A percentile compares a stretch with the other conserved stretches of the same genome.
Evolutionary conservation across 1,284 basidiomycete genomes (phyloP).

Genomic region (Puccinia triticina): DNA sequence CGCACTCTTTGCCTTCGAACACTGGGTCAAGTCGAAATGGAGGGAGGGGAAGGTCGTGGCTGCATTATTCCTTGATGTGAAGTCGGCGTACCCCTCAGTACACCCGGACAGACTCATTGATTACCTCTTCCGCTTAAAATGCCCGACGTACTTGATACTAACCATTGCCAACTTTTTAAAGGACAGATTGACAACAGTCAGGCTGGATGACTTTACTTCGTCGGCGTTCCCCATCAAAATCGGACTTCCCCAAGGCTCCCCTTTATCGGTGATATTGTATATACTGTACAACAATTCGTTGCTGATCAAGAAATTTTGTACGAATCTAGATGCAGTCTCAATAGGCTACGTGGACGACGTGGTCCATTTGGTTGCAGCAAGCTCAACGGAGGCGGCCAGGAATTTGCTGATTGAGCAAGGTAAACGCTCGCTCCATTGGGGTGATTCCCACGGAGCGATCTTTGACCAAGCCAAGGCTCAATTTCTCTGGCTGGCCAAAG

Average conservation of each 20-base stretch:
- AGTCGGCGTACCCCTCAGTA: constrained; percentile 26
- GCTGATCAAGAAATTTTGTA: not conserved
- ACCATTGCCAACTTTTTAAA: not conserved
- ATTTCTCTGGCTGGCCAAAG: not conserved
- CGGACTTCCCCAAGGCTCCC: constrained; percentile 20
- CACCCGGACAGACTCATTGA: not conserved
- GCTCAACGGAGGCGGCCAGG: too few species aligned
- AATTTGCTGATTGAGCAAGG: not conserved
- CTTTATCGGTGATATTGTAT: constrained; percentile 13
- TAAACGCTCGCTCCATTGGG: not conserved
- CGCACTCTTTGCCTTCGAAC: not conserved
- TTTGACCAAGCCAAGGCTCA: constrained; percentile 20
- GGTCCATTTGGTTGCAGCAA: constrained; percentile 17
- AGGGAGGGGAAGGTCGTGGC: not conserved
- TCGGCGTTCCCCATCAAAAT: not conserved
- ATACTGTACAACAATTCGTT: constrained; percentile 9
- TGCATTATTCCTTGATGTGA: constrained; percentile 12
- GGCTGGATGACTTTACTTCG: constrained; percentile 1
- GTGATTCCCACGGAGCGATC: not conserved
- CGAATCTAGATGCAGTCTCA: not conserved
- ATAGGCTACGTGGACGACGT: not conserved
- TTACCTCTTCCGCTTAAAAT: not conserved
- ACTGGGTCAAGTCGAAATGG: not conserved
- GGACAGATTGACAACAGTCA: not conserved
- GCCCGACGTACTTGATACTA: not conserved